Conservation (phyloP, 768 basidiomycete species). For the Plicaturopsis crispa region DNA sequence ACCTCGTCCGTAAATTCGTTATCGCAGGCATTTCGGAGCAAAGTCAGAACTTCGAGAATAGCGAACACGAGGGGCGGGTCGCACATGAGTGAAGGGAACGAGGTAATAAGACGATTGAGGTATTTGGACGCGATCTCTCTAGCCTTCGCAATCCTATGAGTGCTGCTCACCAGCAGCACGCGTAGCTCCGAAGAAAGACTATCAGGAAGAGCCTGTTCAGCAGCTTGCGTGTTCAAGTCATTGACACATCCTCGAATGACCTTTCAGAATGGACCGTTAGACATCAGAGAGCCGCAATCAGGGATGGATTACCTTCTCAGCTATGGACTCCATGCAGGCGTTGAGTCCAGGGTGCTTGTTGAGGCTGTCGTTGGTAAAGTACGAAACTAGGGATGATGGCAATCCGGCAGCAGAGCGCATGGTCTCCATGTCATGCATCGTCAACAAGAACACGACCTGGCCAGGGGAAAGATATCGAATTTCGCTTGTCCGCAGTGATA, state of each 20-base stretch:
- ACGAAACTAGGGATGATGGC: conserved; percentile 76
- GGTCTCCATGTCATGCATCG: conserved; percentile 83
- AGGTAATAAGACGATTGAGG: conserved; percentile 77
- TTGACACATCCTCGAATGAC: conserved; percentile 71
- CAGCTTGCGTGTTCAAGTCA: conserved; percentile 66
- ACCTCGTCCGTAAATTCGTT: conserved; percentile 92
- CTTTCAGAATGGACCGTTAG: conserved; percentile 30
- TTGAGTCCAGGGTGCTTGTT: conserved; percentile 64
- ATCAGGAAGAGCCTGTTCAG: conserved; percentile 70
- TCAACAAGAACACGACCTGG: conserved; percentile 78
- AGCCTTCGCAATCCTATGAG: conserved; percentile 76
- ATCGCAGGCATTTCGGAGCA: conserved; percentile 82
- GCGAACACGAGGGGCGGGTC: conserved; percentile 81
- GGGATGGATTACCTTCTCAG: conserved; percentile 56
- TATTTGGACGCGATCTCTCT: conserved; percentile 79
- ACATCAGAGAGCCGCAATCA: conserved; percentile 2
- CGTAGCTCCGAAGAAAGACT: conserved; percentile 68
- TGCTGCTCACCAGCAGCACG: conserved; percentile 67
- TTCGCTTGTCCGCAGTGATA: conserved; percentile 59
- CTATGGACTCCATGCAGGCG: conserved; percentile 78
- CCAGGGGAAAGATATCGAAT: conserved; percentile 71
- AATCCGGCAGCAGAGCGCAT: conserved; percentile 76
- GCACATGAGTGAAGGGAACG: conserved; percentile 94
- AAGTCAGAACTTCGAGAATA: conserved; percentile 85
- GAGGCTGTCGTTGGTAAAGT: conserved; percentile 82